Evolutionary conservation across 1,284 basidiomycete genomes (phyloP), one percentile per base, ranked within the genome.

Genomic region (Puccinia hordei): DNA sequence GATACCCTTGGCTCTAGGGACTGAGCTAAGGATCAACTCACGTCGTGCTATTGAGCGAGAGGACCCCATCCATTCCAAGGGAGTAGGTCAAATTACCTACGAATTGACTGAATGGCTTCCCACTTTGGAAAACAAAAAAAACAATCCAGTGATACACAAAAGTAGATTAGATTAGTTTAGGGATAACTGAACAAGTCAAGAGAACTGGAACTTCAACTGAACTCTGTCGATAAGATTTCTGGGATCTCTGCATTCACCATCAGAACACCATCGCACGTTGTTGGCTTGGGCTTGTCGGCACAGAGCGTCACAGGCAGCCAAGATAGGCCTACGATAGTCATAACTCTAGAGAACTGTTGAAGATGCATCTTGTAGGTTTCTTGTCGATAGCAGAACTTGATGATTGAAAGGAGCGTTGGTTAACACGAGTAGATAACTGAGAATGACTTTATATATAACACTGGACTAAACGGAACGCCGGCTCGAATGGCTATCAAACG

Each of bases 61-160:
- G 33, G 49, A n/a, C 51, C 2, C 75, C 75, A 46, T 46, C 65
- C 75, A 77, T 77, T 35, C 44, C 30, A 12, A 77, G 61, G 27
- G 75, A 77, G 30, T 77, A 77, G 3, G 59, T 35, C 75, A 77
- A 24, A 13, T 77, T 77, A 27, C 75, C 75, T 24, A 68, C 75
- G 19, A 66, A 53, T n/a, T 53, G 44, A 57, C 53, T 49, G 53
- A 77, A 69, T 24, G 61, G 44, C 33, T 77, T 63, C 5, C 63
- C 63, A 44, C 75, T 77, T 35, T 35, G 33, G 41, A 41, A 35
- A 9, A 22, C n/a, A 17, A 10, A 5, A 77, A 77, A n/a, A n/a
- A n/a, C n/a, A n/a, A 55, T 19, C 49, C 27, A 57, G 53, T 15
- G 27, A 57, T 27, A 57, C 17, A 15, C 22, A n/a, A 15, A 57